phyloP scores from a whole-genome alignment of 768 basidiomycete genomes.

The Chalciporus piperatus region DNA sequence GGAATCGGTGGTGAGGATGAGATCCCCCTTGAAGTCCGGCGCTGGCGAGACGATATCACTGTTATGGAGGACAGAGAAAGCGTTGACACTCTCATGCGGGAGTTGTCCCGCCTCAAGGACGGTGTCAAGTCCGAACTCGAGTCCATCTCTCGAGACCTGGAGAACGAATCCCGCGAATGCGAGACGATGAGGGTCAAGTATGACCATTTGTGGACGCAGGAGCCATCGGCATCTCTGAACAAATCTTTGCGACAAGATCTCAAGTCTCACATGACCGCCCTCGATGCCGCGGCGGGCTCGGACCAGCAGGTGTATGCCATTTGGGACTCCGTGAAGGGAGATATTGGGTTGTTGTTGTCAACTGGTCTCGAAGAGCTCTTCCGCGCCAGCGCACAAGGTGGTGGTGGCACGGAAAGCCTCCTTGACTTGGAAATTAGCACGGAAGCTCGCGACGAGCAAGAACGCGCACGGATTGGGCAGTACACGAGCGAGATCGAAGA shows the following conservation, averaged over 20 bases:
- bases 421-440: conserved; percentile 72
- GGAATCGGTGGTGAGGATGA: conserved; percentile 61
- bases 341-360: conserved; percentile 62
- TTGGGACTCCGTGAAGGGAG: conserved; percentile 67
- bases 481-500: conserved; percentile 78
- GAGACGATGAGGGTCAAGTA: conserved; percentile 87
- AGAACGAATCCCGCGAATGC: conserved; percentile 82
- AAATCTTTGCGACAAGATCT: conserved; percentile 74
- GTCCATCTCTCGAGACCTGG: conserved; percentile 60
- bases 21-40: conserved; percentile 65
- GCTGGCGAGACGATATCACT: conserved; percentile 72
- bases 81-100: conserved; percentile 59
- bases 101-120: conserved; percentile 58
- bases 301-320: conserved; percentile 72
- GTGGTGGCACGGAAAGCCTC: conserved; percentile 42
- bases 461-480: conserved; percentile 62
- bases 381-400: conserved; percentile 45
- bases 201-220: conserved; percentile 83
- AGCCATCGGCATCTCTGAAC: conserved; percentile 72
- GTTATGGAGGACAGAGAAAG: conserved; percentile 66
- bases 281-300: conserved; percentile 75
- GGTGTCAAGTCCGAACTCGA: conserved; percentile 62
- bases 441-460: conserved; percentile 61
- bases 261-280: conserved; percentile 65
- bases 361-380: conserved; percentile 64